phyloP scores from a whole-genome alignment of 1,284 basidiomycete genomes.

The Phellopilus nigrolimitatus region DNA sequence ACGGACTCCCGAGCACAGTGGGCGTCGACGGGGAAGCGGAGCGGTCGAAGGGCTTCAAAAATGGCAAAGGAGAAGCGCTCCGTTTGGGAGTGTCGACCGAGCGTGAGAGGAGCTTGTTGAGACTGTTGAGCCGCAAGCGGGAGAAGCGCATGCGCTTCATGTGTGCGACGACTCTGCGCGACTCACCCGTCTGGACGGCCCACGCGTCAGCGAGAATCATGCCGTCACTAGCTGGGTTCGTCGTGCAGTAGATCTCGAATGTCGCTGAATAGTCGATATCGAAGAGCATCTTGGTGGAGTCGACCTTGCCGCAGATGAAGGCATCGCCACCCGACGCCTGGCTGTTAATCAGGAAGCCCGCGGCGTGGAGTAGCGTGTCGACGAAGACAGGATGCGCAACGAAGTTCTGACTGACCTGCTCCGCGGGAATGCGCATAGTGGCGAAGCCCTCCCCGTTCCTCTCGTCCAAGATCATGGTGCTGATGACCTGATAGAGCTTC shows the following conservation, averaged over 20 bases:
- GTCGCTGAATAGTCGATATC: constrained; percentile 34
- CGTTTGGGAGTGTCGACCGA: constrained; percentile 22
- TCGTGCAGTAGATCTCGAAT: constrained; percentile 51
- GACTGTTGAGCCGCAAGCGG: constrained; percentile 42
- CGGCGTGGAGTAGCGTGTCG: constrained; percentile 62
- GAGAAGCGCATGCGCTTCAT: constrained; percentile 54
- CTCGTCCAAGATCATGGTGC: constrained; percentile 44
- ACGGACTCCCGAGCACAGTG: constrained; percentile 9
- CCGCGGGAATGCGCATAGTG: constrained; percentile 37
- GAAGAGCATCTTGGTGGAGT: constrained; percentile 41
- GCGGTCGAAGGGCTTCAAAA: constrained; percentile 4
- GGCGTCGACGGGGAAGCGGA: constrained; percentile 13
- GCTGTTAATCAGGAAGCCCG: constrained; percentile 65
- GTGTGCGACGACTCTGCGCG: constrained; percentile 44
- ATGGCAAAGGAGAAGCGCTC: not conserved
- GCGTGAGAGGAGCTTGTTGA: constrained; percentile 41
- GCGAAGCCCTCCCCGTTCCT: constrained; percentile 52
- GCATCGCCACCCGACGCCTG: constrained; percentile 45
- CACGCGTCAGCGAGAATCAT: constrained; percentile 46
- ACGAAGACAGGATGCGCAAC: constrained; percentile 53
- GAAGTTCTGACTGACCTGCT: constrained; percentile 33
- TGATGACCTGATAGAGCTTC: constrained; percentile 51
- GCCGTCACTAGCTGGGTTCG: constrained; percentile 38
- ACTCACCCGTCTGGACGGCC: constrained; percentile 36
- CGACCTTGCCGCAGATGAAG: constrained; percentile 58